Evolutionary conservation across 2,329 filamentous ascomycete genomes (phyloP).

Genomic region (Fusarium cyanostomum): DNA sequence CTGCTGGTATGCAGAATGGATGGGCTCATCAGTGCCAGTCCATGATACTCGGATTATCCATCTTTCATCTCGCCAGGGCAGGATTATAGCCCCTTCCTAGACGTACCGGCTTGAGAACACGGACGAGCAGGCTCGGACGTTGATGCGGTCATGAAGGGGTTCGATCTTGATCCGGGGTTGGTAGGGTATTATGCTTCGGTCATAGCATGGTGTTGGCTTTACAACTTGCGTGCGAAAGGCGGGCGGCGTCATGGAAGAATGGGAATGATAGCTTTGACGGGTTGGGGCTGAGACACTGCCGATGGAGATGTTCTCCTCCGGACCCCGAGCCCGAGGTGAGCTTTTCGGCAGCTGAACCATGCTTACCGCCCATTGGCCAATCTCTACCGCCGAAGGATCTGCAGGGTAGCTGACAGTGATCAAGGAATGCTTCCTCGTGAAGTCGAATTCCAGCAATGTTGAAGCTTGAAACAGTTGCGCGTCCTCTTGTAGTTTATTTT

Average conservation of each 20-base stretch:
- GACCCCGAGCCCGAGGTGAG: too few relatives aligned
- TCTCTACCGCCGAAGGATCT: background rate
- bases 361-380: background rate
- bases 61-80: slow-evolving; percentile 47
- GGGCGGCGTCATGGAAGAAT: background rate
- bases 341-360: too few relatives aligned
- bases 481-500: background rate
- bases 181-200: too few relatives aligned
- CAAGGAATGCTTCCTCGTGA: background rate
- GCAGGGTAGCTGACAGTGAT: background rate
- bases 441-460: background rate
- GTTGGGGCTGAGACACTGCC: background rate
- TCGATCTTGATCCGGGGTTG: too few relatives aligned
- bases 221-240: too few relatives aligned
- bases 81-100: slow-evolving; percentile 47
- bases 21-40: slow-evolving; percentile 50
- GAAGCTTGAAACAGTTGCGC: background rate
- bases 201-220: too few relatives aligned
- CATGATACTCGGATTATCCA: slow-evolving; percentile 49
- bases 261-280: slow-evolving; percentile 12
- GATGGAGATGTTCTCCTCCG: too few relatives aligned
- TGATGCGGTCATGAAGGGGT: background rate
- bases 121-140: slow-evolving; percentile 10
- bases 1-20: slow-evolving; percentile 47
- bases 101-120: slow-evolving; percentile 27